Percentiles rank a stretch among this genome's conserved stretches.
phyloP scores from a whole-genome alignment of 1,139 yeast species.

The Lizanozyma gosingica region DNA sequence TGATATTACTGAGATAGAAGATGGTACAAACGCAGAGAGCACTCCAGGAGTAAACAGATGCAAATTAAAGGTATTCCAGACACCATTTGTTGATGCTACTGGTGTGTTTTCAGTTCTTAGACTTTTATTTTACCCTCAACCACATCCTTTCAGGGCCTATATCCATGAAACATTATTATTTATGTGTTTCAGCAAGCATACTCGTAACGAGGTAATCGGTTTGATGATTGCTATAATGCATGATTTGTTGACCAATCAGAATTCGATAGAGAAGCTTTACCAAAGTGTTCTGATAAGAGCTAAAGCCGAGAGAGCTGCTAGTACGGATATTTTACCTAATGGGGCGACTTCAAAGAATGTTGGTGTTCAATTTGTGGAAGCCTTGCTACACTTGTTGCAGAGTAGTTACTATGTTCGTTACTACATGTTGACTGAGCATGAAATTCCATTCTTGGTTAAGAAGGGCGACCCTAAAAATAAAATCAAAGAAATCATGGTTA shows the following conservation, averaged over 20 bases:
- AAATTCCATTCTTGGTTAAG: constrained; percentile 43
- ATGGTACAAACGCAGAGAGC: constrained; percentile 13
- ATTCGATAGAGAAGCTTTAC: constrained; percentile 55
- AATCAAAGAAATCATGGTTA: constrained; percentile 28
- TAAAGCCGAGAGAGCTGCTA: neutral
- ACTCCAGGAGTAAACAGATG: constrained; percentile 6
- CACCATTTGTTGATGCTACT: constrained; percentile 65
- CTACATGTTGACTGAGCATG: constrained; percentile 78
- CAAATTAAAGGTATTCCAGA: constrained; percentile 37
- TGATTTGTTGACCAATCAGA: constrained; percentile 61
- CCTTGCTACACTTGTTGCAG: constrained; percentile 63
- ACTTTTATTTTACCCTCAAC: constrained; percentile 66
- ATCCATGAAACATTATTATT: constrained; percentile 61
- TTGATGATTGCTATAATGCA: constrained; percentile 59
- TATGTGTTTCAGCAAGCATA: constrained; percentile 69
- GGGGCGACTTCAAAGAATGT: constrained; percentile 63
- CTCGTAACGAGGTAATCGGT: constrained; percentile 69
- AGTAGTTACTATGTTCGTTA: constrained; percentile 62
- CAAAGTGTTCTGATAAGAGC: constrained; percentile 5
- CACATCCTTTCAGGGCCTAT: constrained; percentile 53
- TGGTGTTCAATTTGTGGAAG: constrained; percentile 73
- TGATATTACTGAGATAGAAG: constrained; percentile 20
- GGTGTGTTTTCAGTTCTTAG: constrained; percentile 73
- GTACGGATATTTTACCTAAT: constrained; percentile 29
- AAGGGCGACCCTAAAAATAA: constrained; percentile 31